A percentile compares a stretch with the other conserved stretches of the same genome.
phyloP scores from a whole-genome alignment of 129 eudicot species.

The Erigeron canadensis region DNA sequence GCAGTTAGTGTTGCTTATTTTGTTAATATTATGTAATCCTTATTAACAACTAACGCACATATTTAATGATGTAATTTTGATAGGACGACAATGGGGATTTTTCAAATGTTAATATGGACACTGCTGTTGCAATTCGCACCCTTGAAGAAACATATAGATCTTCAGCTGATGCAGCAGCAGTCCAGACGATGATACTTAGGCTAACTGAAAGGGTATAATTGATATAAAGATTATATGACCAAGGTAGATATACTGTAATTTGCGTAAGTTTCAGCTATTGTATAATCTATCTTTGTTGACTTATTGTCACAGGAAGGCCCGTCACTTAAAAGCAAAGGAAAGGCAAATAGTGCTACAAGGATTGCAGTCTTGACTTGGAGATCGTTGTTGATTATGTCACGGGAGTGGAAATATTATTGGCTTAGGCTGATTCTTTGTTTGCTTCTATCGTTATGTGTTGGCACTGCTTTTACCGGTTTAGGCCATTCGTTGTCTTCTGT shows the following conservation, averaged over 20 bases:
- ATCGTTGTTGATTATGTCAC: slow-evolving; percentile 84
- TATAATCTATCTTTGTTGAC: neutral
- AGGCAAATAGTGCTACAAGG: slow-evolving; percentile 55
- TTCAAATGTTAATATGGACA: slow-evolving; percentile 94
- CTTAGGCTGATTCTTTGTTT: slow-evolving; percentile 74
- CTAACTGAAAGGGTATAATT: slow-evolving; percentile 71
- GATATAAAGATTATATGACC: neutral
- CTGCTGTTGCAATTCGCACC: slow-evolving; percentile 90
- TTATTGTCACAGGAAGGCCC: slow-evolving; percentile 72
- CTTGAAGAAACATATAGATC: slow-evolving; percentile 92
- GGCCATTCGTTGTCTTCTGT: slow-evolving; percentile 94
- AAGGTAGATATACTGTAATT: neutral
- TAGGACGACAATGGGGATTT: slow-evolving; percentile 96
- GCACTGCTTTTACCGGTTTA: slow-evolving; percentile 79
- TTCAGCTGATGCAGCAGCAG: slow-evolving; percentile 94
- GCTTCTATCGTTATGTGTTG: slow-evolving; percentile 78
- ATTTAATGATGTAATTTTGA: slow-evolving; percentile 7
- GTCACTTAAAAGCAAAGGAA: slow-evolving; percentile 73
- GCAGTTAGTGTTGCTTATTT: neutral
- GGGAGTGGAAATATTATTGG: slow-evolving; percentile 97
- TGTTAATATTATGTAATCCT: neutral
- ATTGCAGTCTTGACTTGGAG: slow-evolving; percentile 86
- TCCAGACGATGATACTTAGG: slow-evolving; percentile 69
- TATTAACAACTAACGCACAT: neutral
- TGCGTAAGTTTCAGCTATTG: neutral